Conservation (phyloP, 805 yeast species). For the Ogataea siamensis region DNA sequence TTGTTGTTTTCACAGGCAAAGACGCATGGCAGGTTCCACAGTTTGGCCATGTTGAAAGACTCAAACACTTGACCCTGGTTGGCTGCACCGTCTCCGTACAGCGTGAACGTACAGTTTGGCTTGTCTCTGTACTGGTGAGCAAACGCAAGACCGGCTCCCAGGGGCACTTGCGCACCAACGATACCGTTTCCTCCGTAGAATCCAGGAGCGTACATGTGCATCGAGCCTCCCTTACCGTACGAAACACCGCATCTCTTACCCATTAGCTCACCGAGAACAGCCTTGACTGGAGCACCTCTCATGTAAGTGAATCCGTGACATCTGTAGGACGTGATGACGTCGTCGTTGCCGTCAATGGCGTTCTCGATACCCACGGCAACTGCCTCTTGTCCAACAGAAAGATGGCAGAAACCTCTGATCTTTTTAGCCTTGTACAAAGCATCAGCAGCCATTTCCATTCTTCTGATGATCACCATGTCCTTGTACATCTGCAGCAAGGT, state of each 20-base stretch:
- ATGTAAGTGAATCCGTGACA: conserved; percentile 98
- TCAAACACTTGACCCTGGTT: conserved; percentile 99
- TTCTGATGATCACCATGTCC: conserved; percentile 90
- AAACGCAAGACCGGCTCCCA: conserved; percentile 98
- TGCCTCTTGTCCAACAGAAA: conserved; percentile 98
- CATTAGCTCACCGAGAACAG: conserved; percentile 92
- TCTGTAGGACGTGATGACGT: conserved; percentile 95
- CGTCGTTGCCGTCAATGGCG: conserved; percentile 82
- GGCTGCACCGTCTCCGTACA: conserved; percentile 99
- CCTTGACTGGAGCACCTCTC: conserved; percentile 92
- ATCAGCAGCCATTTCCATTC: conserved; percentile 99
- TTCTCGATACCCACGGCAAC: conserved; percentile 97
- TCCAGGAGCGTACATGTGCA: conserved; percentile 96
- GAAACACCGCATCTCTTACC: conserved; percentile 95
- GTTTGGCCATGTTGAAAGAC: conserved; percentile 97
- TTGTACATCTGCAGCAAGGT: conserved; percentile 89
- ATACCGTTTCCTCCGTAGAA: conserved; percentile 99
- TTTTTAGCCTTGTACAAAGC: conserved; percentile 97
- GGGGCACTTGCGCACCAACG: conserved; percentile 98
- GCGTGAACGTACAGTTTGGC: conserved; percentile 72
- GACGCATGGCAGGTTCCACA: conserved; percentile 93
- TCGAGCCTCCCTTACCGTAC: conserved; percentile 98
- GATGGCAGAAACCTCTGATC: conserved; percentile 98
- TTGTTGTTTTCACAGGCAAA: conserved; percentile 98
- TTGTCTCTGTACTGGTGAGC: conserved; percentile 93